Evolutionary conservation across 768 basidiomycete genomes (phyloP).

Genomic region (Russula sp.): DNA sequence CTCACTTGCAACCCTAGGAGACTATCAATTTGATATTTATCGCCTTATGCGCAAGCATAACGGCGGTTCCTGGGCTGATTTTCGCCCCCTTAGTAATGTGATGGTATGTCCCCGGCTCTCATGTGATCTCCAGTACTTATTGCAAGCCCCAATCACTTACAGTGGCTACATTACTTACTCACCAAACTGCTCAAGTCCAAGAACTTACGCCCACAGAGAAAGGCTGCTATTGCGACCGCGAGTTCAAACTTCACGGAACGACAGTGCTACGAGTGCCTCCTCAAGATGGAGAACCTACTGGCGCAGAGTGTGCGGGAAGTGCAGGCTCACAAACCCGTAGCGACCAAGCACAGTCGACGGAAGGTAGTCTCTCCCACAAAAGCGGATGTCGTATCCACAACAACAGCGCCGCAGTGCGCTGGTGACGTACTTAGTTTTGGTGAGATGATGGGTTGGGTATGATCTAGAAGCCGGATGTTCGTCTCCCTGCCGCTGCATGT

Average conservation of each 20-base stretch:
- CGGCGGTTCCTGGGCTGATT: conserved; percentile 63
- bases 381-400: conserved; percentile 25
- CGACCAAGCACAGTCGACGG: conserved; percentile 35
- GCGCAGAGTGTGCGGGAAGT: conserved; percentile 39
- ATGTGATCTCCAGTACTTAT: background rate
- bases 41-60: conserved; percentile 73
- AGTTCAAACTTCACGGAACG: conserved; percentile 49
- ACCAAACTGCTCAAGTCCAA: conserved; percentile 67
- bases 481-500: background rate
- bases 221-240: conserved; percentile 23
- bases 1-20: conserved; percentile 42
- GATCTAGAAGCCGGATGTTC: background rate
- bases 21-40: conserved; percentile 94
- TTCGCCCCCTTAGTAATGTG: conserved; percentile 80
- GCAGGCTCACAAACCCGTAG: conserved; percentile 30
- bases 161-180: conserved; percentile 91
- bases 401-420: conserved; percentile 36
- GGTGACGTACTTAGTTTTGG: conserved; percentile 60
- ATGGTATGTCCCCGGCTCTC: conserved; percentile 51
- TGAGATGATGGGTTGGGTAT: conserved; percentile 57
- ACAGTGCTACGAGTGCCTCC: conserved; percentile 62
- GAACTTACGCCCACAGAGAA: conserved; percentile 45
- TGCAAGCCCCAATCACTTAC: background rate
- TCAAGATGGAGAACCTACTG: conserved; percentile 60
- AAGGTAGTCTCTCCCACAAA: conserved; percentile 29